These are phyloP conservation scores for Lentinula guzmanii DNA, from an alignment of 768 basidiomycete genomes.

Conservation along the genomic window DNA sequence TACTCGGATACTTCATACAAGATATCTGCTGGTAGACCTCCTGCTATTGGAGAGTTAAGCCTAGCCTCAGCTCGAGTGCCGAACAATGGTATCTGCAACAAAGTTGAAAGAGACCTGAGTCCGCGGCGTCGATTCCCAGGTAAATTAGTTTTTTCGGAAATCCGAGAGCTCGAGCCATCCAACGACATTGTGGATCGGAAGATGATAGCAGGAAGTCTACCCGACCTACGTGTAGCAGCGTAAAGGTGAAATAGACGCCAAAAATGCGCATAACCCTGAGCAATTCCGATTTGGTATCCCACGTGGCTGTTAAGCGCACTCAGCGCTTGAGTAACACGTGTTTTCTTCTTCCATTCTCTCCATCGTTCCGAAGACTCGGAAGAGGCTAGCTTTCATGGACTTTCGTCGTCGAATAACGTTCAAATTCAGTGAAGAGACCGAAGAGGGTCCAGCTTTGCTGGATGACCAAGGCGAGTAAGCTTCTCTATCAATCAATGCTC, in stretches of 20 bases:
- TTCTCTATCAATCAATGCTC: background rate
- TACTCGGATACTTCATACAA: constrained; percentile 8
- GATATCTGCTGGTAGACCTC: constrained; percentile 7
- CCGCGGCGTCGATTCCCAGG: constrained; percentile 5
- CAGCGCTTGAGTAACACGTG: too few species aligned
- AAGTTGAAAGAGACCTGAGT: constrained; percentile 5
- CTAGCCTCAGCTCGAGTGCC: background rate
- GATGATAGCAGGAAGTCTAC: background rate
- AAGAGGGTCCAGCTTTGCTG: constrained; percentile 27
- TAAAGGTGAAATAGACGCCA: background rate
- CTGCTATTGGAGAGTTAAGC: background rate
- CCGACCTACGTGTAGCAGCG: background rate
- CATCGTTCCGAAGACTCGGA: too few species aligned
- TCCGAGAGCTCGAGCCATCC: background rate
- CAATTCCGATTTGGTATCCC: background rate
- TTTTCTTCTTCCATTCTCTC: too few species aligned
- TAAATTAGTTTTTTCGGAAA: background rate
- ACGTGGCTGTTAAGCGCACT: background rate
- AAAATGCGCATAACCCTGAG: background rate
- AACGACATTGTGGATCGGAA: background rate
- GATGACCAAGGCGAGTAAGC: constrained; percentile 43
- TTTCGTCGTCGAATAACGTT: constrained; percentile 44
- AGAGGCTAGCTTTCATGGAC: constrained; percentile 19
- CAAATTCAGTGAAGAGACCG: constrained; percentile 23
- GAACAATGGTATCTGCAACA: constrained; percentile 5